Conservation (phyloP, 768 basidiomycete genomes). For the Boletus subparvulus region DNA sequence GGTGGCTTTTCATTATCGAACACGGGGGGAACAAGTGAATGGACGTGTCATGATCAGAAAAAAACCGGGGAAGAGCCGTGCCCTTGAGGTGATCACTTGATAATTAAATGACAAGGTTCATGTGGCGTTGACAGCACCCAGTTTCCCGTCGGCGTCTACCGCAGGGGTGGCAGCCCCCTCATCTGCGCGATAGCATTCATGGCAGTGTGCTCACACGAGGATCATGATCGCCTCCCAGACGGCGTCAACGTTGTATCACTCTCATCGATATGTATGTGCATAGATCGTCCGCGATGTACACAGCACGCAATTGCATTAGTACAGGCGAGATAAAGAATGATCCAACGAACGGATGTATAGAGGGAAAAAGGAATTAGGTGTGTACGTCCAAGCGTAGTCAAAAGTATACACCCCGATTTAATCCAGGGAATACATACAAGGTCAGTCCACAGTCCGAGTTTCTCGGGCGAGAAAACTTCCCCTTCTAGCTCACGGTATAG, state of each 20-base stretch:
- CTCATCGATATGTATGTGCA: slow-evolving; percentile 1
- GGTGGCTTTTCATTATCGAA: slow-evolving; percentile 17
- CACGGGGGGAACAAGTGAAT: slow-evolving; percentile 6
- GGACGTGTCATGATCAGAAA: slow-evolving; percentile 8
- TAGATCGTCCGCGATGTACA: slow-evolving; percentile 1
- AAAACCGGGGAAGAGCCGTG: slow-evolving; percentile 11
- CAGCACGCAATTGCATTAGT: slow-evolving; percentile 8
- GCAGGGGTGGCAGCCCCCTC: neutral
- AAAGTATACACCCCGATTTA: slow-evolving; percentile 22
- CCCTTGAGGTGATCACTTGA: slow-evolving; percentile 19
- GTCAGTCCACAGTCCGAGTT: neutral
- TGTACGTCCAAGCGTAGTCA: slow-evolving; percentile 2
- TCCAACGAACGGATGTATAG: slow-evolving; percentile 11
- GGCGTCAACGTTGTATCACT: neutral
- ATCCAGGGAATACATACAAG: slow-evolving; percentile 24
- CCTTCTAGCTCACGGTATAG: neutral
- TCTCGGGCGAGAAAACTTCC: neutral
- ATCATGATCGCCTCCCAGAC: slow-evolving; percentile 11
- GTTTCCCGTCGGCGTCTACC: slow-evolving; percentile 21
- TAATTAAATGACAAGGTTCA: slow-evolving; percentile 25
- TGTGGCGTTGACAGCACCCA: slow-evolving; percentile 24
- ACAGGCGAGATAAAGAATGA: slow-evolving; percentile 12
- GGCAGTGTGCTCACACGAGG: slow-evolving; percentile 14
- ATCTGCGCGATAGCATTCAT: slow-evolving; percentile 1
- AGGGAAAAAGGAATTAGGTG: slow-evolving; percentile 5